Evolutionary conservation across 179 eudicot genomes (phyloP), one percentile per base, ranked within the genome.

Genomic region (Spinacia oleracea): DNA sequence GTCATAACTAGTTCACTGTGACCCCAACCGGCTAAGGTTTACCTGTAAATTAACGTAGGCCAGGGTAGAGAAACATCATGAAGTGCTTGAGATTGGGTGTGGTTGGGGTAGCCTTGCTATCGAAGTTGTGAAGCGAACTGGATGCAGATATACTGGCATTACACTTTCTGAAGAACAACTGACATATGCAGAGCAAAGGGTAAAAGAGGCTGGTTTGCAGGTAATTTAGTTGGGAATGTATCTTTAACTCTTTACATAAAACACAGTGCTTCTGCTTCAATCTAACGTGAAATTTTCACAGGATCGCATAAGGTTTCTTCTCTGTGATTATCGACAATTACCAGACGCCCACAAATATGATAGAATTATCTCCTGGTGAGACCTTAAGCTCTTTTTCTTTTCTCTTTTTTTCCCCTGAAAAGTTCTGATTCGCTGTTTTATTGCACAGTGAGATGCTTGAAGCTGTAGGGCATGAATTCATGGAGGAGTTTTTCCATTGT

Each of bases 81-180:
- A 96, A 77, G 70, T 96, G 78, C 88, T 96, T 43, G 99, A 96
- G 81, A 92, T 96, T 67, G 99, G 99, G 15, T 89, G 96, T 71
- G 99, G 98, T 68, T 94, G 98, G 99, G 99, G 99, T 73, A 92
- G 91, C 84, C 84, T 96, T 58, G 99, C 99, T 76, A 88, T 94
- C 45, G 98, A 94, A 89, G 88, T 88, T 58, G 99, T 96, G 4
- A 92, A 84, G 78, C 80, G 83, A 83, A 96, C 98, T 1, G 97
- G 98, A 50, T 96, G 99, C 84, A 90, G 84, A 83, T 96, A 96
- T 77, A 96, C 99, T 1, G 99, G 99, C 31, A 94, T 96, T 74
- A 96, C 97, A 29, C 84, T 96, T n/a, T 94, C 98, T 1, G 88
- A 84, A 82, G 90, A 96, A 78, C 99, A 96, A 68, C 87, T 96